Conservation (phyloP, 2,329 filamentous ascomycete genomes). For the Sporothrix sp. region DNA sequence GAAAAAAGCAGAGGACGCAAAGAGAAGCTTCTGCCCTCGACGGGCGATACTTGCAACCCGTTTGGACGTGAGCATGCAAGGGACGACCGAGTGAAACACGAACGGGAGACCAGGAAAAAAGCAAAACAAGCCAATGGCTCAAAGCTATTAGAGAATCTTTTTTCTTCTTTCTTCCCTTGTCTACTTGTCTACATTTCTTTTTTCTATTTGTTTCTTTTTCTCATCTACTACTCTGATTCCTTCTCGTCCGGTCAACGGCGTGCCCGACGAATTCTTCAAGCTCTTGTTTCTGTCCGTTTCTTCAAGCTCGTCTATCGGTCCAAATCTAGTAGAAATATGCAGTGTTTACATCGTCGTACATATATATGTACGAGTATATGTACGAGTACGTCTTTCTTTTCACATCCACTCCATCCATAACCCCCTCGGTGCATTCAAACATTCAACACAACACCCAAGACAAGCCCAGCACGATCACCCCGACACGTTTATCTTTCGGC, state of each 20-base stretch:
- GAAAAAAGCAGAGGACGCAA: too few species aligned
- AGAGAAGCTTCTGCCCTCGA: not conserved
- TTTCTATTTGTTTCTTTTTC: not conserved
- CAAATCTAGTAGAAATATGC: too few species aligned
- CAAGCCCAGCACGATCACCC: too few species aligned
- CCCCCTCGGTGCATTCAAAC: not conserved
- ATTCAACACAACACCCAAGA: not conserved
- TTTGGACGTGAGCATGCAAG: not conserved
- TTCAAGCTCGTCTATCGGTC: not conserved
- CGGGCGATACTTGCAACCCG: not conserved
- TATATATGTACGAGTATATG: too few species aligned
- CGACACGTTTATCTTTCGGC: not conserved
- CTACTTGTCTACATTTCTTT: not conserved
- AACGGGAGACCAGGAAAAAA: not conserved
- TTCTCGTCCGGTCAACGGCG: too few species aligned
- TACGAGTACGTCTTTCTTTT: too few species aligned
- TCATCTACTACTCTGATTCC: not conserved
- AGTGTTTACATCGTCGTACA: too few species aligned
- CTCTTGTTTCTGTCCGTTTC: not conserved
- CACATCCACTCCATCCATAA: too few species aligned
- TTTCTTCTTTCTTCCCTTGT: not conserved
- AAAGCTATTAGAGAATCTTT: not conserved
- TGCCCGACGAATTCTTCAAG: too few species aligned
- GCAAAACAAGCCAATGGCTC: not conserved
- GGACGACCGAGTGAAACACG: not conserved